Percentiles rank a stretch among this genome's conserved stretches.
phyloP scores from a whole-genome alignment of 2,329 filamentous ascomycete genomes.

The Epichloe gansuensis region DNA sequence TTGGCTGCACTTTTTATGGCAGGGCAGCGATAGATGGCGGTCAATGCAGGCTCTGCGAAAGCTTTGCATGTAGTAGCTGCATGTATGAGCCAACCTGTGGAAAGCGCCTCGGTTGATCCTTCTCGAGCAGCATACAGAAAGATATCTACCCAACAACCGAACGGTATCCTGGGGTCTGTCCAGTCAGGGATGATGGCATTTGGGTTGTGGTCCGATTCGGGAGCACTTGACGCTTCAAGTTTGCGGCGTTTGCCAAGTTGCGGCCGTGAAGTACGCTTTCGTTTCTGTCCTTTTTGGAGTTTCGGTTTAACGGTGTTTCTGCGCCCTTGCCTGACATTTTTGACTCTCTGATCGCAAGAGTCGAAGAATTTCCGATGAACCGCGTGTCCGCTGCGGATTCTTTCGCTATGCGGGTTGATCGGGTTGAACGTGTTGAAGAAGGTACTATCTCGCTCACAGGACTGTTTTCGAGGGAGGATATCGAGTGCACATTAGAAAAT shows the following conservation, averaged over 20 bases:
- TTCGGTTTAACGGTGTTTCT: background rate
- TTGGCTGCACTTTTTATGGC: slow-evolving; percentile 41
- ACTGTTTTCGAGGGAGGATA: background rate
- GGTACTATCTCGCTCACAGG: background rate
- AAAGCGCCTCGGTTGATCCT: slow-evolving; percentile 26
- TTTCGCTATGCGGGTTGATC: background rate
- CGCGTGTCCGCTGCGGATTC: background rate
- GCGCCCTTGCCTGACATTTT: background rate
- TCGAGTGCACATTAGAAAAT: background rate
- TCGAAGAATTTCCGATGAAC: background rate
- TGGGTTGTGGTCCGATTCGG: slow-evolving; percentile 2
- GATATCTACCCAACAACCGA: slow-evolving; percentile 56
- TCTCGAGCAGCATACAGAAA: slow-evolving; percentile 54
- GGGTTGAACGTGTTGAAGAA: background rate
- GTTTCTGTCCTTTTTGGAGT: slow-evolving; percentile 9
- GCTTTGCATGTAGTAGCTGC: slow-evolving; percentile 48
- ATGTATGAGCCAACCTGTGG: slow-evolving; percentile 52
- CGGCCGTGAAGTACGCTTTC: slow-evolving; percentile 6
- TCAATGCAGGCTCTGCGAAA: slow-evolving; percentile 62
- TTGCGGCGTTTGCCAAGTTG: slow-evolving; percentile 9
- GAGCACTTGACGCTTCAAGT: background rate
- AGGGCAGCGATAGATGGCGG: slow-evolving; percentile 58
- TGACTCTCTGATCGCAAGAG: too few relatives aligned
- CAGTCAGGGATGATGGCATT: slow-evolving; percentile 36
- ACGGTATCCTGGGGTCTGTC: slow-evolving; percentile 45